phyloP scores from a whole-genome alignment of 768 basidiomycete species.

The Suillus plorans region DNA sequence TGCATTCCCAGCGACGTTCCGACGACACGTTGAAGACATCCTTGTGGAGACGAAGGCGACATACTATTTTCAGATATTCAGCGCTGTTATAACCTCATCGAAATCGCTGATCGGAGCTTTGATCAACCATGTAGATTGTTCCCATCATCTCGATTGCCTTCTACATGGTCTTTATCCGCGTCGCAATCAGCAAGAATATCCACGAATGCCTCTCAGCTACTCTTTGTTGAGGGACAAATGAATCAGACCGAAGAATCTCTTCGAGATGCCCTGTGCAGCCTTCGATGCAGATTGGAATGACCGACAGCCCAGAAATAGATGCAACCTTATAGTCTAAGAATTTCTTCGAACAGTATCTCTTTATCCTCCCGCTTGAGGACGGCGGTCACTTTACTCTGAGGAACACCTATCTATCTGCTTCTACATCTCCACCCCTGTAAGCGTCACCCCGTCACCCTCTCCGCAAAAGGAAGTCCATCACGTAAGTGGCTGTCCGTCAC shows the following conservation, averaged over 20 bases:
- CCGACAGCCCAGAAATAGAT: not conserved
- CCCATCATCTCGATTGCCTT: not conserved
- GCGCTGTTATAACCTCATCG: slow-evolving; percentile 11
- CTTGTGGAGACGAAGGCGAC: slow-evolving; percentile 47
- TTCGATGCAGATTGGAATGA: not conserved
- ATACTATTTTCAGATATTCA: slow-evolving; percentile 61
- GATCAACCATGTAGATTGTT: not conserved
- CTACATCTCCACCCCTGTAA: too few species aligned
- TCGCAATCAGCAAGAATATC: not conserved
- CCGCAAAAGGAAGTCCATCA: too few species aligned
- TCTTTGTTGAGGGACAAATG: not conserved
- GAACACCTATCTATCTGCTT: too few species aligned
- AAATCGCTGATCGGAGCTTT: not conserved
- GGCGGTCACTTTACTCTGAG: not conserved
- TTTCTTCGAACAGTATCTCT: not conserved
- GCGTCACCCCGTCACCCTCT: too few species aligned
- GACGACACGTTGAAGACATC: slow-evolving; percentile 57
- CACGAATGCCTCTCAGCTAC: not conserved
- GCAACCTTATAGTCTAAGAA: not conserved
- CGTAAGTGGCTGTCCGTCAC: too few species aligned
- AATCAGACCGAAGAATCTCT: not conserved
- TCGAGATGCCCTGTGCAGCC: not conserved
- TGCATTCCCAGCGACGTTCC: slow-evolving; percentile 51
- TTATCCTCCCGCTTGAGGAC: not conserved
- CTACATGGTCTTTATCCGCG: not conserved